Evolutionary conservation across 805 yeast species (phyloP).

Genomic region (Blastobotrys peoriensis): DNA sequence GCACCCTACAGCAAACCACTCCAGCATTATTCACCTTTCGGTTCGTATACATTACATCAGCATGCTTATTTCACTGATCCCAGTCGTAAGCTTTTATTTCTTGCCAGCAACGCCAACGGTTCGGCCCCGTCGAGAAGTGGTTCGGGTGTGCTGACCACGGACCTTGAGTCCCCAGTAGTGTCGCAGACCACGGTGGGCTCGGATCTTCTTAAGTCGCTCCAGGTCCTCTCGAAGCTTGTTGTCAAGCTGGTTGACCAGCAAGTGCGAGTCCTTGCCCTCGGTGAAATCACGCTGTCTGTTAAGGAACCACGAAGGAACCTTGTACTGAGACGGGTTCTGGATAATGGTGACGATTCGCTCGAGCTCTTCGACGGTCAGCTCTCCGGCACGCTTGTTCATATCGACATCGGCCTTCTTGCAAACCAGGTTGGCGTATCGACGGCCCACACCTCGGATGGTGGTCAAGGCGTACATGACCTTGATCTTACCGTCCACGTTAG

Average conservation of each 20-base stretch:
- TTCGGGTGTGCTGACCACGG: constrained; percentile 99
- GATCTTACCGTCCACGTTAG: constrained; percentile 99
- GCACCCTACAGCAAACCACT: too few relatives aligned
- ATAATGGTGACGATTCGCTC: constrained; percentile 99
- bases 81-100: constrained; percentile 24
- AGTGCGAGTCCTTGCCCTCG: constrained; percentile 99
- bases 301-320: constrained; percentile 99
- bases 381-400: constrained; percentile 99
- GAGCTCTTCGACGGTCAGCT: constrained; percentile 99
- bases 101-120: constrained; percentile 42
- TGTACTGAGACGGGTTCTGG: constrained; percentile 99
- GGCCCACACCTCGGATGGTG: constrained; percentile 99
- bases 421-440: constrained; percentile 99
- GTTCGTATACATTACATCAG: too few relatives aligned
- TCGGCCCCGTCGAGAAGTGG: constrained; percentile 95
- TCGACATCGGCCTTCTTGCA: constrained; percentile 99
- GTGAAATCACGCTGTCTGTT: constrained; percentile 98
- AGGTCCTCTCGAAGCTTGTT: constrained; percentile 99
- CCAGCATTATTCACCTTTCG: too few relatives aligned
- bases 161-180: constrained; percentile 99
- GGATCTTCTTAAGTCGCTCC: constrained; percentile 99
- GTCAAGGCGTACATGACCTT: constrained; percentile 99
- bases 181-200: constrained; percentile 99
- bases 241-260: constrained; percentile 97
- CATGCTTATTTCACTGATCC: too few relatives aligned